Evolutionary conservation across 495 filamentous ascomycete species (phyloP).

Genomic region (Entonaema liquescens): DNA sequence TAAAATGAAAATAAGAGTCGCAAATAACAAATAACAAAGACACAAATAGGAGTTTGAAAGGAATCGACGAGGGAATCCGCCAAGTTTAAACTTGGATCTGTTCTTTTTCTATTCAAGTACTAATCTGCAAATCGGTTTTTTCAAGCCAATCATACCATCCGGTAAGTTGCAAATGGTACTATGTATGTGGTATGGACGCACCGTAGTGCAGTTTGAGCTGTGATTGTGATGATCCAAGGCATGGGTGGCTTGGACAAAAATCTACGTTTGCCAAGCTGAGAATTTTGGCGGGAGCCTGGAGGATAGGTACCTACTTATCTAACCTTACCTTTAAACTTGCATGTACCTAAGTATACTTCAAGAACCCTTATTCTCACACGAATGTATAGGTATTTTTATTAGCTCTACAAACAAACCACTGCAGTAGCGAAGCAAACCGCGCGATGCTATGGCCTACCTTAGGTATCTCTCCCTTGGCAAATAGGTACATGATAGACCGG

Average conservation of each 20-base stretch:
- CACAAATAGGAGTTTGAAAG: constrained; percentile 4
- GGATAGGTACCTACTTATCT: neutral
- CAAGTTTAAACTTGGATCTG: neutral
- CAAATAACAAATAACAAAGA: constrained; percentile 7
- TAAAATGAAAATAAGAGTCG: neutral
- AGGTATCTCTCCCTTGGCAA: neutral
- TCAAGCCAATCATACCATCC: constrained; percentile 20
- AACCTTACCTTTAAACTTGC: neutral
- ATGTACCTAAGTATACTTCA: neutral
- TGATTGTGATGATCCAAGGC: constrained; percentile 16
- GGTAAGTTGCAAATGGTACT: neutral
- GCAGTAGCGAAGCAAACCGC: neutral
- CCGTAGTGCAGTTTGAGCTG: neutral
- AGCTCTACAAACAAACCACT: neutral
- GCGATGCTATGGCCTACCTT: neutral
- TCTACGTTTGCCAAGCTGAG: constrained; percentile 30
- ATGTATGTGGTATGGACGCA: neutral
- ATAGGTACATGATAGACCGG: neutral
- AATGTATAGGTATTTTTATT: neutral
- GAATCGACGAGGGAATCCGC: neutral
- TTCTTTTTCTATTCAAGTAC: constrained; percentile 31
- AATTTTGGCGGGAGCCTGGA: neutral
- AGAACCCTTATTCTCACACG: neutral
- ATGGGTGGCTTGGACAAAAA: constrained; percentile 33
- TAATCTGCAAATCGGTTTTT: constrained; percentile 14